A percentile compares a stretch with the other conserved stretches of the same genome.
These are phyloP conservation scores for Boletus barrowsii DNA, from an alignment of 768 basidiomycete genomes.

Conservation along the genomic window DNA sequence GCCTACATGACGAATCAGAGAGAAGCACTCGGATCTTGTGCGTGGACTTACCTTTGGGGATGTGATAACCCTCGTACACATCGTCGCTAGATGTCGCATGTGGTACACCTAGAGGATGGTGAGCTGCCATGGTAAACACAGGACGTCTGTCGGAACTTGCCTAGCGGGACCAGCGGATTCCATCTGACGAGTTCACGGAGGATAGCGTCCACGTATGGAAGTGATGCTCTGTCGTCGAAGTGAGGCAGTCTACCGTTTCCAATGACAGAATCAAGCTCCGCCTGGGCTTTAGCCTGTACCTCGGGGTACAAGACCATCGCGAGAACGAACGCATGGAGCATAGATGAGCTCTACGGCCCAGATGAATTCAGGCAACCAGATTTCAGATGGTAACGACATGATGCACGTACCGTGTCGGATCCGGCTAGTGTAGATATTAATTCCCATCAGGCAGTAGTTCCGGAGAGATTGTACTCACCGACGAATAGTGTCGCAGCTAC, in stretches of 20 bases:
- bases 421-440: slow-evolving; percentile 14
- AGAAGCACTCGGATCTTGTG: background rate
- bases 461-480: slow-evolving; percentile 12
- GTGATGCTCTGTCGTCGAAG: slow-evolving; percentile 23
- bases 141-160: background rate
- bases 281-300: slow-evolving; percentile 24
- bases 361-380: background rate
- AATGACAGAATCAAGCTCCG: slow-evolving; percentile 28
- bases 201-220: slow-evolving; percentile 44
- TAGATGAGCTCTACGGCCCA: slow-evolving; percentile 20
- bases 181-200: slow-evolving; percentile 35
- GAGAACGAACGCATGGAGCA: slow-evolving; percentile 23
- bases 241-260: slow-evolving; percentile 21
- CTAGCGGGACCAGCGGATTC: slow-evolving; percentile 25
- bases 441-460: background rate
- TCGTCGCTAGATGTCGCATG: slow-evolving; percentile 25
- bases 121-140: background rate
- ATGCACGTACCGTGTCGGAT: slow-evolving; percentile 21
- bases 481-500: slow-evolving; percentile 22
- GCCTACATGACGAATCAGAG: slow-evolving; percentile 12
- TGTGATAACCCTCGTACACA: slow-evolving; percentile 34
- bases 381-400: background rate
- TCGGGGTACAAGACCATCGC: slow-evolving; percentile 29
- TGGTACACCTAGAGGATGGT: slow-evolving; percentile 18
- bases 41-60: slow-evolving; percentile 37